Evolutionary conservation across 768 basidiomycete genomes (phyloP).

Genomic region (Tephrocybe rancida): DNA sequence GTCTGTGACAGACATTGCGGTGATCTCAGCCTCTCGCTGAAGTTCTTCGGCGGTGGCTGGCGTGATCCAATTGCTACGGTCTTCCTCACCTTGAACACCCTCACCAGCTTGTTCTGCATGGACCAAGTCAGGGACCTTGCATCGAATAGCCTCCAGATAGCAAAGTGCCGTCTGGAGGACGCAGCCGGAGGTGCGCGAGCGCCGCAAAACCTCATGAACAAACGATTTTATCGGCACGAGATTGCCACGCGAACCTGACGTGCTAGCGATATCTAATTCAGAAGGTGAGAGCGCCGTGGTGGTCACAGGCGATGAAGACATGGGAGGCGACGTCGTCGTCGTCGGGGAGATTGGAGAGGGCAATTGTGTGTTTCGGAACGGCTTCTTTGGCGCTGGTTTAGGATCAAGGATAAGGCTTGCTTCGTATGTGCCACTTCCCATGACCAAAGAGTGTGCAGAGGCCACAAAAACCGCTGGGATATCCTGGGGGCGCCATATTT

Average conservation of each 20-base stretch:
- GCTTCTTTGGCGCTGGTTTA: slow-evolving; percentile 11
- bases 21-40: slow-evolving; percentile 38
- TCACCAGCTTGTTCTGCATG: slow-evolving; percentile 49
- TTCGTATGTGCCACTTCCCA: slow-evolving; percentile 20
- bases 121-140: slow-evolving; percentile 66
- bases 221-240: slow-evolving; percentile 72
- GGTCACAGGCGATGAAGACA: slow-evolving; percentile 23
- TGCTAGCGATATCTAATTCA: slow-evolving; percentile 17
- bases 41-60: slow-evolving; percentile 46
- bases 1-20: slow-evolving; percentile 17
- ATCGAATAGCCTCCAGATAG: slow-evolving; percentile 83
- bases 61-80: slow-evolving; percentile 43
- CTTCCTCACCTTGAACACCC: slow-evolving; percentile 40
- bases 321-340: slow-evolving; percentile 33
- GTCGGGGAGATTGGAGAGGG: slow-evolving; percentile 58
- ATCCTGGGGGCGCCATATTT: slow-evolving; percentile 81
- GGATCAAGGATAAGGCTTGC: slow-evolving; percentile 13
- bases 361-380: slow-evolving; percentile 41
- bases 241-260: slow-evolving; percentile 31
- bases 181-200: slow-evolving; percentile 81
- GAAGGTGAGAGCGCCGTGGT: slow-evolving; percentile 15
- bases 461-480: slow-evolving; percentile 59
- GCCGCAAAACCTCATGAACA: slow-evolving; percentile 86
- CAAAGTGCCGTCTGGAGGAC: slow-evolving; percentile 88
- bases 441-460: slow-evolving; percentile 30